Conservation (phyloP, 345 rosid species). For the Camelina sativa region DNA sequence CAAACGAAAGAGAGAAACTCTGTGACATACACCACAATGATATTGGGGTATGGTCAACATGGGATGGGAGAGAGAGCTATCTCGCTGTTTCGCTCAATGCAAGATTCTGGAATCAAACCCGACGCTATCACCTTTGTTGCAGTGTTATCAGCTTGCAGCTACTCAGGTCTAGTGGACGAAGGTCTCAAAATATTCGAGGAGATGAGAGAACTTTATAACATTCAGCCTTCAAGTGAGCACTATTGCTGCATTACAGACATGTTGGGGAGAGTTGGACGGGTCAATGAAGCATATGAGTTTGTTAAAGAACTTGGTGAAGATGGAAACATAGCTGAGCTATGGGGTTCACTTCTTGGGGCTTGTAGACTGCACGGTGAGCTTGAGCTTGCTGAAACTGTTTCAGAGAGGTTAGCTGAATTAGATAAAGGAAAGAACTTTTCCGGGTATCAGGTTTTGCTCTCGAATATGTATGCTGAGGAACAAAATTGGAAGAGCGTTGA, state of each 20-base stretch:
- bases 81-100: conserved; percentile 74
- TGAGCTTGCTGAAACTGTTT: conserved; percentile 69
- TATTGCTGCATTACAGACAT: conserved; percentile 84
- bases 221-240: conserved; percentile 70
- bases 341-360: conserved; percentile 88
- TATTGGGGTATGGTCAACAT: conserved; percentile 83
- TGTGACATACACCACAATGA: conserved; percentile 84
- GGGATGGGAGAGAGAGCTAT: conserved; percentile 83
- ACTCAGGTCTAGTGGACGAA: conserved; percentile 76
- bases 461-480: conserved; percentile 85
- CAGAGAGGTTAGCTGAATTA: conserved; percentile 58
- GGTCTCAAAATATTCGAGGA: conserved; percentile 72
- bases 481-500: conserved; percentile 72
- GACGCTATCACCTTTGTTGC: conserved; percentile 82
- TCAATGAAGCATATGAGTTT: conserved; percentile 80
- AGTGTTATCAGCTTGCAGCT: conserved; percentile 80
- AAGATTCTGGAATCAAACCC: conserved; percentile 53
- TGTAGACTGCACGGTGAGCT: conserved; percentile 70
- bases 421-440: conserved; percentile 48
- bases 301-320: conserved; percentile 68
- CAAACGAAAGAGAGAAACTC: conserved; percentile 61
- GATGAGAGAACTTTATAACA: conserved; percentile 61
- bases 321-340: conserved; percentile 68
- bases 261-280: conserved; percentile 86
- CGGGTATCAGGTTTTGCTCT: conserved; percentile 85